These are phyloP conservation scores for Smallanthus sonchifolius DNA, from an alignment of 129 eudicot genomes.

Conservation along the genomic window DNA sequence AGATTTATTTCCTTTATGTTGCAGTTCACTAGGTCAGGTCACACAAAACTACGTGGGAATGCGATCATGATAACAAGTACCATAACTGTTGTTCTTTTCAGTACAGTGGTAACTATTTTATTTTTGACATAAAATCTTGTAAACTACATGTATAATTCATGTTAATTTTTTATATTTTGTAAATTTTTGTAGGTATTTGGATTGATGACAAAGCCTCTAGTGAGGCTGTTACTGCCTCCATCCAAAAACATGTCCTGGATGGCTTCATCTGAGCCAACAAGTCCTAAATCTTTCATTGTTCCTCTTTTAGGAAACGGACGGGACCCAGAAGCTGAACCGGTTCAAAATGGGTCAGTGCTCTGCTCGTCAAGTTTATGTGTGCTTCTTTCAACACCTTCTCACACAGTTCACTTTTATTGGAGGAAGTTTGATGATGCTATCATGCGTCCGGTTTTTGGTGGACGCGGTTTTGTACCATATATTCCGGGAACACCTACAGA, in stretches of 20 bases:
- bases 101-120: slow-evolving; percentile 49
- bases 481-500: slow-evolving; percentile 72
- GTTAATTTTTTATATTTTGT: background rate
- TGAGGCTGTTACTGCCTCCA: slow-evolving; percentile 52
- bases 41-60: slow-evolving; percentile 55
- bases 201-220: slow-evolving; percentile 63
- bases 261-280: slow-evolving; percentile 42
- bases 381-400: slow-evolving; percentile 61
- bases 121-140: background rate
- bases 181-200: slow-evolving; percentile 56
- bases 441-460: slow-evolving; percentile 91
- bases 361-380: slow-evolving; percentile 42
- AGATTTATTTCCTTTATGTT: slow-evolving; percentile 5
- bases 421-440: slow-evolving; percentile 70
- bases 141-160: background rate
- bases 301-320: slow-evolving; percentile 45
- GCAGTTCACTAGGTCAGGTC: slow-evolving; percentile 75
- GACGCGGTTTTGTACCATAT: slow-evolving; percentile 68
- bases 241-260: slow-evolving; percentile 21
- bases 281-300: slow-evolving; percentile 44
- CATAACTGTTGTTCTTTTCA: slow-evolving; percentile 71
- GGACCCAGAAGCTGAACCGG: slow-evolving; percentile 32
- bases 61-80: slow-evolving; percentile 89
- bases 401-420: slow-evolving; percentile 73
- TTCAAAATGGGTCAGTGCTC: slow-evolving; percentile 7